Percentiles rank a stretch among this genome's conserved stretches.
Conservation (phyloP, 371 early-diverging fungal species). For the Parasitella parasitica region DNA sequence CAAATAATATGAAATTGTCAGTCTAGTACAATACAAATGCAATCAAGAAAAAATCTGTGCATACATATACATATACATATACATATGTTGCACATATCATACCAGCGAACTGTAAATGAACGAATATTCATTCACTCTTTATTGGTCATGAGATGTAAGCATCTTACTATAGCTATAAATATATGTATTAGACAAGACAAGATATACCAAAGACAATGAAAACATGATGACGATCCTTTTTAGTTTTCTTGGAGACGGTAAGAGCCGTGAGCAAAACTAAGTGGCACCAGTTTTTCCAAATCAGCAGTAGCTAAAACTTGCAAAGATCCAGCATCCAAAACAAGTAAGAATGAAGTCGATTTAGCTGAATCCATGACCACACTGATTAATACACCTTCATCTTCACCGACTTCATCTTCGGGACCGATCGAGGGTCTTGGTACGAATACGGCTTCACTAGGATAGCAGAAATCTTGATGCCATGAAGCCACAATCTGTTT, state of each 20-base stretch:
- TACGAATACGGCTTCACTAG: slow-evolving; percentile 73
- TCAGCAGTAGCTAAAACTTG: slow-evolving; percentile 63
- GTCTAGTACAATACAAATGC: not conserved
- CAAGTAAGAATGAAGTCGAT: slow-evolving; percentile 64
- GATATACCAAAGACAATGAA: not conserved
- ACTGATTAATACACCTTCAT: slow-evolving; percentile 72
- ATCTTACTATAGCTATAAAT: not conserved
- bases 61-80: not conserved
- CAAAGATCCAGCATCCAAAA: slow-evolving; percentile 73
- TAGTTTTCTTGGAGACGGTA: slow-evolving; percentile 22
- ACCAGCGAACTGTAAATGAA: not conserved
- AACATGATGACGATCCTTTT: not conserved
- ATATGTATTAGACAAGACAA: not conserved
- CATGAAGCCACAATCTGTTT: slow-evolving; percentile 37
- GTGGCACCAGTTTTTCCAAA: slow-evolving; percentile 58
- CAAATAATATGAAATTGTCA: not conserved
- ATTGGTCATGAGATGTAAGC: too few relatives aligned
- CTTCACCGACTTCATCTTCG: slow-evolving; percentile 64
- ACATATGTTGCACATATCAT: not conserved
- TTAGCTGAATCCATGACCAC: slow-evolving; percentile 68
- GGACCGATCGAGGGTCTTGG: slow-evolving; percentile 44
- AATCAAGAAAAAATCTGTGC: not conserved
- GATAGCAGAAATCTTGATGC: slow-evolving; percentile 65
- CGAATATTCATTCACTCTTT: not conserved
- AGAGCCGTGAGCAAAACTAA: slow-evolving; percentile 61